Base-by-base conservation (phyloP, 495 filamentous ascomycete genomes). In the Podospora pseudocomata region DNA sequence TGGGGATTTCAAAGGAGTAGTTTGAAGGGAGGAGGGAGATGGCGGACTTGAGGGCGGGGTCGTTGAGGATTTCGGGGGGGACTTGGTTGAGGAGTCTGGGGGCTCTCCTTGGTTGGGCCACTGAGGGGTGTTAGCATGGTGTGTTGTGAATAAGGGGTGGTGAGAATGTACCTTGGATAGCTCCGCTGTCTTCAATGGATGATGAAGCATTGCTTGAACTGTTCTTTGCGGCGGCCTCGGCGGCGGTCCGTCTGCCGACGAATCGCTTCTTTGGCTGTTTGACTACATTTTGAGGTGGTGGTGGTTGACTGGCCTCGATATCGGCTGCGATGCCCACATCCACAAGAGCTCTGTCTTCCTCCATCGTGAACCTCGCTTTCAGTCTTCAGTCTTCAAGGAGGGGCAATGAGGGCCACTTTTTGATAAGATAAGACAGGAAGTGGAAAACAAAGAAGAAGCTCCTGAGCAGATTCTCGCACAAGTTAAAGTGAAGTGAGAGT, bases 1-100 rank as follows among this genome's bases (percentile, higher is more conserved):
- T 98, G 75, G 91, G 95, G 64, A 99, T 93, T 79, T 99, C 95
- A 76, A 99, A 99, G 57, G 91, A 92, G 83, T 98, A 99, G 82
- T 99, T 98, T 19, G 87, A 79, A 2, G 95, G 95, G 5, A 99
- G 88, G 20, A 97, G 86, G 3, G 87, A 82, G 60, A 98, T 94
- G 2, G 95, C 95, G 18, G 87, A 90, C 79, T 93, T 92, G 71
- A 99, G 91, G n/a, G 91, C 92, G 56, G 88, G 81, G 76, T 98
- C 92, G 66, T 95, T 81, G 26, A 95, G 83, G 69, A 99, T 97
- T 65, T 92, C 90, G 2, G 88, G 79, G 1, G 95, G 94, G 13
- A 99, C 91, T 78, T 94, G 91, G 78, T 97, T 97, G 27, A 98
- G 82, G 56, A 92, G 85, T 67, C 95, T 82, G 1, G 90, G 88